These are phyloP conservation scores for Petunia axillaris DNA, from an alignment of 257 asterid genomes.

Conservation along the genomic window DNA sequence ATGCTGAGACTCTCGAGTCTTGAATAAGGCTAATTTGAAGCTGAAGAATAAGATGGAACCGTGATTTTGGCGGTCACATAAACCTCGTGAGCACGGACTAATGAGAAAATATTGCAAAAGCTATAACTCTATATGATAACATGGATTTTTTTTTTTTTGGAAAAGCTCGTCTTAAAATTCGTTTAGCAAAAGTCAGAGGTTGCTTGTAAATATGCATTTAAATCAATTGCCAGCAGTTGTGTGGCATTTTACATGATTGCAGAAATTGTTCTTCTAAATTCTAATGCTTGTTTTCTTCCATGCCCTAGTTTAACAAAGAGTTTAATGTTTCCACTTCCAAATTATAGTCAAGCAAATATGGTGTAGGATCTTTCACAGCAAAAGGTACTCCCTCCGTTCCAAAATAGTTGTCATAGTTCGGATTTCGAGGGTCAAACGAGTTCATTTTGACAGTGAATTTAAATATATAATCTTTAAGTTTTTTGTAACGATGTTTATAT, in stretches of 20 bases:
- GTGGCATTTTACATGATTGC: background rate
- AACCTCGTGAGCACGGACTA: background rate
- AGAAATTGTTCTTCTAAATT: background rate
- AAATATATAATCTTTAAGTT: too few species aligned
- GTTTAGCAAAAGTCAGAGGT: background rate
- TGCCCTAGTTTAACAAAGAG: background rate
- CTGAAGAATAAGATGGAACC: background rate
- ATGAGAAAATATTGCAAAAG: background rate
- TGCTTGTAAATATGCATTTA: slow-evolving; percentile 8
- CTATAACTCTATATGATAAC: background rate
- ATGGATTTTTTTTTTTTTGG: background rate
- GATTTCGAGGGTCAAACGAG: too few species aligned
- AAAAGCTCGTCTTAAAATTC: background rate
- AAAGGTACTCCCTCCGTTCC: too few species aligned
- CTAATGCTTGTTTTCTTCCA: background rate
- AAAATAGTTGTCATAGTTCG: too few species aligned
- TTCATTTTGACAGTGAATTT: too few species aligned
- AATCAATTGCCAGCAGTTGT: background rate
- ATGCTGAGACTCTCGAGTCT: background rate
- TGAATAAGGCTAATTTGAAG: background rate
- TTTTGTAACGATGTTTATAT: too few species aligned
- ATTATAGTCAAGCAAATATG: too few species aligned
- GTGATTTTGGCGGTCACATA: background rate
- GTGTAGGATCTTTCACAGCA: too few species aligned
- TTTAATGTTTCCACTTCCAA: too few species aligned